These are phyloP conservation scores for Avena sativa DNA, from an alignment of 176 grass and related monocot genomes.

Conservation along the genomic window DNA sequence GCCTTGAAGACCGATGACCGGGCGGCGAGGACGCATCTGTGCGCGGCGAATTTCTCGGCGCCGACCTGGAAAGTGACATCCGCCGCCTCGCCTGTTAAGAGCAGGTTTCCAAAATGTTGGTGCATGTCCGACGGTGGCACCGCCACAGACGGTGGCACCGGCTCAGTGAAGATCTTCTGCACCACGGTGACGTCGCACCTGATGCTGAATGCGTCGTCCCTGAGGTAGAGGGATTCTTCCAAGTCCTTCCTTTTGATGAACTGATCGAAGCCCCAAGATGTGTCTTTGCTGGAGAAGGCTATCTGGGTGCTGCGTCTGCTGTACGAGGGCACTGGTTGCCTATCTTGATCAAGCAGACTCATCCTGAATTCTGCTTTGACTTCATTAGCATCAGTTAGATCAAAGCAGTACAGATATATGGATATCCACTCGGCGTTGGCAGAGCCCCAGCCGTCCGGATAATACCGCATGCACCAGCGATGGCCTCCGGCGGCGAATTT, in stretches of 20 bases:
- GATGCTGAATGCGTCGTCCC: background rate
- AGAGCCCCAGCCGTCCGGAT: background rate
- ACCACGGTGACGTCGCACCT: background rate
- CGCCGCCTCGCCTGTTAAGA: background rate
- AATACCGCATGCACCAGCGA: background rate
- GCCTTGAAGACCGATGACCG: background rate
- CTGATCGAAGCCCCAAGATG: background rate
- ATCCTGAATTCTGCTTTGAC: background rate
- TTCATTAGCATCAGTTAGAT: background rate
- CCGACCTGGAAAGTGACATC: background rate
- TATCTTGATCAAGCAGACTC: background rate
- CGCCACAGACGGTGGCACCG: background rate
- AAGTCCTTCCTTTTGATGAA: background rate
- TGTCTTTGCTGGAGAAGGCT: background rate
- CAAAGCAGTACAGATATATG: background rate
- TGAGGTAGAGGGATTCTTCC: background rate
- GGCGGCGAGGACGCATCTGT: background rate
- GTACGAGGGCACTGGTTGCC: background rate
- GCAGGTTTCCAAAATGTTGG: background rate
- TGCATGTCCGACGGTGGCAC: background rate
- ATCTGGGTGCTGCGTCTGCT: background rate
- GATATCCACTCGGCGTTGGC: background rate
- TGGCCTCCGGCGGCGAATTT: background rate
- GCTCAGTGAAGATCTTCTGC: background rate
- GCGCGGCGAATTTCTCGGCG: background rate